Conservation (phyloP, 495 filamentous ascomycete species). For the Podospora anserina region DNA sequence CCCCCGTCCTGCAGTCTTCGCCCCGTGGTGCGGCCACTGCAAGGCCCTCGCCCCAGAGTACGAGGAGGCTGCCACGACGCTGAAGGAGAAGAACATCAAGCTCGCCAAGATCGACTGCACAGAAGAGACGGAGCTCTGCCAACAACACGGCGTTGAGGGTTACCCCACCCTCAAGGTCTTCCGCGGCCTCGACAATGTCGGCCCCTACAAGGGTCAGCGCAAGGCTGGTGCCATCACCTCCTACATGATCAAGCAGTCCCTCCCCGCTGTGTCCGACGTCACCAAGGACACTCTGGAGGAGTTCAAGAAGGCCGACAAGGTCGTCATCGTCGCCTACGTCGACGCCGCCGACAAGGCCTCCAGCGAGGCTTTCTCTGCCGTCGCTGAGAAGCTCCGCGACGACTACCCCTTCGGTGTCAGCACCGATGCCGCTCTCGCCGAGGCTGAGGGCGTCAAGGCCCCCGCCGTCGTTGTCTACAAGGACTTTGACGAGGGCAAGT, state of each 20-base stretch:
- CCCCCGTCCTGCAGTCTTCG: conserved; percentile 52
- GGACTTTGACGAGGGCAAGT: conserved; percentile 95
- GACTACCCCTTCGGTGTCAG: conserved; percentile 87
- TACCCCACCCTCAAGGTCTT: conserved; percentile 99
- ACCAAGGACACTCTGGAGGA: conserved; percentile 79
- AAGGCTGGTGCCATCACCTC: conserved; percentile 92
- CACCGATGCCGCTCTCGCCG: conserved; percentile 76
- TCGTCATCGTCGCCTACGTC: conserved; percentile 88
- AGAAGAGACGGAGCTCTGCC: conserved; percentile 86
- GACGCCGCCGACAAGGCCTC: conserved; percentile 78
- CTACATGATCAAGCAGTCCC: conserved; percentile 98
- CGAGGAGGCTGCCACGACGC: conserved; percentile 83
- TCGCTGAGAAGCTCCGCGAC: conserved; percentile 83
- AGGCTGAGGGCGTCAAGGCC: conserved; percentile 81
- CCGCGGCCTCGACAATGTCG: conserved; percentile 80
- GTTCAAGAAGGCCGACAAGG: conserved; percentile 97
- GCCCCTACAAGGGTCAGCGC: conserved; percentile 82
- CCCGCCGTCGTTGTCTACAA: conserved; percentile 96
- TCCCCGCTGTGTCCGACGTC: conserved; percentile 84
- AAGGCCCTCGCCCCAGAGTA: conserved; percentile 82
- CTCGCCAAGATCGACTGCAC: conserved; percentile 97
- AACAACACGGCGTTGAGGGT: conserved; percentile 84
- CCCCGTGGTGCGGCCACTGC: conserved; percentile 78
- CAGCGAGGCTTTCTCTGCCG: conserved; percentile 71
- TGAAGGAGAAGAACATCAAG: conserved; percentile 93